Conservation (phyloP, 768 basidiomycete genomes). For the Cubamyces sp. region DNA sequence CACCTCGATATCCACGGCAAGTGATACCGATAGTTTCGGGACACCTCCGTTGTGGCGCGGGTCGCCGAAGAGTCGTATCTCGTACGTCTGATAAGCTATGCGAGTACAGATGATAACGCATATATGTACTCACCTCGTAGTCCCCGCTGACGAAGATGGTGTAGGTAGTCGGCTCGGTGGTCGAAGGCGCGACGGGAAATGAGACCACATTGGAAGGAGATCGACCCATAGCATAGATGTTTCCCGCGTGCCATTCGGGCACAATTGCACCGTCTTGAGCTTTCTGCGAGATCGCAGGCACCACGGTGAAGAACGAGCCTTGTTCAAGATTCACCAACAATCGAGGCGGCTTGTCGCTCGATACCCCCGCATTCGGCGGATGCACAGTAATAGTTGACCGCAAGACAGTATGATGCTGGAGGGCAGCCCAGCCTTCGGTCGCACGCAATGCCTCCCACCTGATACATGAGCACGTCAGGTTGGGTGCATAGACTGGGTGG, state of each 20-base stretch:
- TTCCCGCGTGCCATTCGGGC: slow-evolving; percentile 78
- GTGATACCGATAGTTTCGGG: slow-evolving; percentile 60
- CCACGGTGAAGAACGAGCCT: slow-evolving; percentile 76
- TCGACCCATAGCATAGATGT: slow-evolving; percentile 75
- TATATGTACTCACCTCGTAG: slow-evolving; percentile 64
- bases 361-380: slow-evolving; percentile 40
- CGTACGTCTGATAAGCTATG: slow-evolving; percentile 34
- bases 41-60: slow-evolving; percentile 47
- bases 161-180: slow-evolving; percentile 52
- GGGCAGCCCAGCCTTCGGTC: slow-evolving; percentile 84
- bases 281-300: slow-evolving; percentile 42
- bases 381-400: slow-evolving; percentile 63
- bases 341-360: slow-evolving; percentile 39
- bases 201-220: slow-evolving; percentile 52
- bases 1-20: slow-evolving; percentile 50
- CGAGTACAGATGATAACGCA: background rate
- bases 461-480: background rate
- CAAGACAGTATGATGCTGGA: slow-evolving; percentile 80
- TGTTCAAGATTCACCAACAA: slow-evolving; percentile 66
- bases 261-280: slow-evolving; percentile 29
- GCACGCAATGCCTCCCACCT: slow-evolving; percentile 76
- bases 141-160: slow-evolving; percentile 78
- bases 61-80: slow-evolving; percentile 86
- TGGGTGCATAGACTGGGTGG: too few relatives aligned
- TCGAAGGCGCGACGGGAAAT: slow-evolving; percentile 52